Base-by-base conservation (phyloP, 306 rosid species). In the Vigna reflexopilosa region DNA sequence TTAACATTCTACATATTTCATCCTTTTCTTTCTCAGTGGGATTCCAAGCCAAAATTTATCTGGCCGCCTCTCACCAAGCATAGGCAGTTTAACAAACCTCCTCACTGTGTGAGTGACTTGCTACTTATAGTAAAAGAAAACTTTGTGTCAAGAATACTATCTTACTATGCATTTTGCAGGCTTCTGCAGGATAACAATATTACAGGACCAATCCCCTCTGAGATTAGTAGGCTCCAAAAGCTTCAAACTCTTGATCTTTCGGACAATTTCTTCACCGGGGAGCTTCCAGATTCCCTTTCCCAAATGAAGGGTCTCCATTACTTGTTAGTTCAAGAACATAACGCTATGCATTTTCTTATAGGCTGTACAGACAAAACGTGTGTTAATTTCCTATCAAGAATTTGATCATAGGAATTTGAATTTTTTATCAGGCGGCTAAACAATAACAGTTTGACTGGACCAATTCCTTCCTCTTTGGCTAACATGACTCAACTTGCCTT, bases 181-280 rank as follows among this genome's bases (percentile, higher is more conserved):
- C 83, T 86, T 11, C 72, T 96, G 45, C 97, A 93, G 77, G 89
- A 87, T 61, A 96, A 96, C 71, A 88, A 90, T 51, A 91, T 96
- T 83, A 38, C 96, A 52, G 99, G 99, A 54, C 54, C 83, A 73
- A 91, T 96, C 45, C 98, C 99, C 8, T 32, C 78, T 73, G 98
- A 93, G 86, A 54, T 96, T 72, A 90, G 94, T 80, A 90, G 76
- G 86, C 90, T 96, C 56, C 90, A 87, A 50, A 87, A 80, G 86
- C 99, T 96, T 67, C 83, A 75, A 47, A 91, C 96, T 62, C 90
- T 96, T 47, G 97, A 93, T 85, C 97, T 96, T 82, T 93, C 99
- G n/a, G 86, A 79, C 82, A 96, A 96, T 80, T 75, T 15, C 64
- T 96, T 96, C 86, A 83, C 70, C 22, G 94, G 96, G 22, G 85